These are phyloP conservation scores for Corinectria fuckeliana DNA, from an alignment of 2,329 filamentous ascomycete species.

Conservation along the genomic window DNA sequence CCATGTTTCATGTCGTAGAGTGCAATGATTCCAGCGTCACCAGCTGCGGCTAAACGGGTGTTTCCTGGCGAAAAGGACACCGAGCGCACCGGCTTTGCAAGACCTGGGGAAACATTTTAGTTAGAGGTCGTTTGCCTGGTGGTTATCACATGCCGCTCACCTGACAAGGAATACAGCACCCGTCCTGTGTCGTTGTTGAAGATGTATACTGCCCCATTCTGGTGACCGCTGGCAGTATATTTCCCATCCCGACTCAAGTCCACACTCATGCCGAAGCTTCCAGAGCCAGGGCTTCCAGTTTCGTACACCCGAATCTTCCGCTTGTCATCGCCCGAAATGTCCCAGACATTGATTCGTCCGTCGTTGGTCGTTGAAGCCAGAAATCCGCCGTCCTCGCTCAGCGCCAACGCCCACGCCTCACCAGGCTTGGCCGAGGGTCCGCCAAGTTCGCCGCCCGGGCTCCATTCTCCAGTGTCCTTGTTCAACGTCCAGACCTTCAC, in stretches of 20 bases:
- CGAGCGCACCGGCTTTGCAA: constrained; percentile 84
- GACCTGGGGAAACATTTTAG: constrained; percentile 56
- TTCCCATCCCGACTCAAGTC: constrained; percentile 81
- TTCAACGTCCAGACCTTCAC: constrained; percentile 79
- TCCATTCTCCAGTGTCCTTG: constrained; percentile 63
- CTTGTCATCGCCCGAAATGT: constrained; percentile 62
- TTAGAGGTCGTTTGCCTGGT: not conserved
- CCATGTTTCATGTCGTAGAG: constrained; percentile 92
- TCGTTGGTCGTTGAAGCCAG: constrained; percentile 88
- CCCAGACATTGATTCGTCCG: constrained; percentile 89
- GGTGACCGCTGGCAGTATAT: constrained; percentile 89
- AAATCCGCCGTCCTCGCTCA: constrained; percentile 84
- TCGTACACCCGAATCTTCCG: constrained; percentile 82
- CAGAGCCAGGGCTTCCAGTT: constrained; percentile 72
- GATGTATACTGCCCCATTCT: constrained; percentile 90
- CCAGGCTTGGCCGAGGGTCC: constrained; percentile 61
- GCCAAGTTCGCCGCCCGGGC: constrained; percentile 48
- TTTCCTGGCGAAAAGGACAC: constrained; percentile 88
- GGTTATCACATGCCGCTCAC: constrained; percentile 52
- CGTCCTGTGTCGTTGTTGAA: constrained; percentile 92
- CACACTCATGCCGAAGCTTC: constrained; percentile 88
- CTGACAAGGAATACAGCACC: constrained; percentile 83
- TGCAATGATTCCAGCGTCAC: constrained; percentile 86
- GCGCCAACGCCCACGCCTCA: constrained; percentile 85
- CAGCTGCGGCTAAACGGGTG: constrained; percentile 85